Conservation (phyloP, 2,329 filamentous ascomycete genomes). For the Hyphodiscus sp. region DNA sequence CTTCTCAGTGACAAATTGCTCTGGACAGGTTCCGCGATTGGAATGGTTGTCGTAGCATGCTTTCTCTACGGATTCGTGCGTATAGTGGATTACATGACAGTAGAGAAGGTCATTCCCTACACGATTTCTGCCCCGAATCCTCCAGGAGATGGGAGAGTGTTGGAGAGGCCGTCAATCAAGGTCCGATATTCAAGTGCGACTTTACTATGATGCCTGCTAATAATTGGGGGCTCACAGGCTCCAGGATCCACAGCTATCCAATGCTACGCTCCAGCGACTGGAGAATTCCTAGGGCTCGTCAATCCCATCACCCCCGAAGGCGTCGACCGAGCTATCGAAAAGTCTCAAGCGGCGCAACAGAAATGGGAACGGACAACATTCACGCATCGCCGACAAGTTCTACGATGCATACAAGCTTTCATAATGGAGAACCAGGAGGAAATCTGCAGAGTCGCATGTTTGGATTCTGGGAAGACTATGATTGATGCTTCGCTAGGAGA, state of each 20-base stretch:
- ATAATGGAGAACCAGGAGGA: constrained; percentile 83
- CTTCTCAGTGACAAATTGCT: constrained; percentile 17
- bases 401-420: constrained; percentile 74
- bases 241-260: constrained; percentile 62
- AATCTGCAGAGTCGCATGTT: constrained; percentile 77
- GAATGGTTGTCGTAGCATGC: constrained; percentile 15
- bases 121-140: constrained; percentile 55
- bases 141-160: constrained; percentile 48
- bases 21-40: constrained; percentile 14
- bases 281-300: constrained; percentile 70
- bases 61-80: constrained; percentile 18
- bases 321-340: constrained; percentile 72
- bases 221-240: constrained; percentile 32
- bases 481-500: constrained; percentile 92
- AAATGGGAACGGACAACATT: constrained; percentile 77
- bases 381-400: constrained; percentile 66
- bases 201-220: constrained; percentile 6
- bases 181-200: constrained; percentile 26
- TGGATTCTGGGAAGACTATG: constrained; percentile 95
- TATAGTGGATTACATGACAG: constrained; percentile 30
- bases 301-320: constrained; percentile 69
- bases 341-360: constrained; percentile 67
- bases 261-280: constrained; percentile 87
- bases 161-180: constrained; percentile 57
- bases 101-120: constrained; percentile 37